Percentiles rank a stretch among this genome's conserved stretches.
Evolutionary conservation across 176 grass and related monocot species (phyloP).

Genomic region (Aechmea fasciata): DNA sequence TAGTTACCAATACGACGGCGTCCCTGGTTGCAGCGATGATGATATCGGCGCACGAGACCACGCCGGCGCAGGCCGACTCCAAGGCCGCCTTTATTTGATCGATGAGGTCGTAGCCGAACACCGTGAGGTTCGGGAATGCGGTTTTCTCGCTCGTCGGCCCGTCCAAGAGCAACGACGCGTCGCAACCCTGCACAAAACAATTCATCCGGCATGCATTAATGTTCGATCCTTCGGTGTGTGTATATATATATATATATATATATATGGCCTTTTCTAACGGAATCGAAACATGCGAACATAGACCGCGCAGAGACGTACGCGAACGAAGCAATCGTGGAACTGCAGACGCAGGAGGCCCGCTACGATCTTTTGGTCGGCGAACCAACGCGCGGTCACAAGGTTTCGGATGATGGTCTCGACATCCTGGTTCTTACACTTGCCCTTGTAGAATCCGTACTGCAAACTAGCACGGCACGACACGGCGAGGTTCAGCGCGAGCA

Average conservation of each 20-base stretch:
- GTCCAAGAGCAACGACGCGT: conserved; percentile 24
- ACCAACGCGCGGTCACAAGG: conserved; percentile 8
- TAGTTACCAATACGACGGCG: conserved; percentile 23
- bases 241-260: neutral
- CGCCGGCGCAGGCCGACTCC: conserved; percentile 26
- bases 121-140: conserved; percentile 18
- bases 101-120: conserved; percentile 31
- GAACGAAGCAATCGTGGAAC: neutral
- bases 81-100: conserved; percentile 28
- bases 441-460: conserved; percentile 30
- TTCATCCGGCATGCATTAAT: neutral
- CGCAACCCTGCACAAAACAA: conserved; percentile 19
- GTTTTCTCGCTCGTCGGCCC: conserved; percentile 21
- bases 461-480: conserved; percentile 10
- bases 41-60: conserved; percentile 36
- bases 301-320: neutral
- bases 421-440: conserved; percentile 25
- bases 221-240: neutral
- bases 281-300: neutral
- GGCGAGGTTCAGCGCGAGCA: conserved; percentile 9
- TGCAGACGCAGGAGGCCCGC: conserved; percentile 37
- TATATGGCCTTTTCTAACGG: neutral
- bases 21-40: conserved; percentile 30
- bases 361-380: conserved; percentile 1
- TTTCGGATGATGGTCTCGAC: conserved; percentile 22